Percentiles rank a stretch among this genome's conserved stretches.
These are phyloP conservation scores for Dissoconium aciculare DNA, from an alignment of 2,329 filamentous ascomycete species.

Conservation along the genomic window DNA sequence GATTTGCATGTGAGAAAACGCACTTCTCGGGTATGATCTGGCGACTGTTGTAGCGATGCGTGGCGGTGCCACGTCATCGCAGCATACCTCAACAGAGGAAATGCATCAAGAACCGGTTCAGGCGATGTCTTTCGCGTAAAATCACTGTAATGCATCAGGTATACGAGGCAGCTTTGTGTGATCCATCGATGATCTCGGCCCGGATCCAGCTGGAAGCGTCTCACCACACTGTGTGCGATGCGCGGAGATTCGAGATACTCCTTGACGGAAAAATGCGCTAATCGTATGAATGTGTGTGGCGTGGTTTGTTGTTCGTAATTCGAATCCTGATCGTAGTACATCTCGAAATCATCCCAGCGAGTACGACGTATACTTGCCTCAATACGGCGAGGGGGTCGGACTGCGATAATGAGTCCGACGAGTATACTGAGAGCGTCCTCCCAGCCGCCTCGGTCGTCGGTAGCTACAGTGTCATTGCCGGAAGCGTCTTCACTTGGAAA, in stretches of 20 bases:
- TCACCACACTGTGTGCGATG: slow-evolving; percentile 4
- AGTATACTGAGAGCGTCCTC: slow-evolving; percentile 8
- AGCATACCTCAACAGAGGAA: slow-evolving; percentile 10
- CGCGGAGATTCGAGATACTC: slow-evolving; percentile 10
- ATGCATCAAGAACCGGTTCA: slow-evolving; percentile 5
- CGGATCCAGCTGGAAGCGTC: slow-evolving; percentile 5
- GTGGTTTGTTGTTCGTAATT: slow-evolving; percentile 1
- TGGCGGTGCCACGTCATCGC: slow-evolving; percentile 9
- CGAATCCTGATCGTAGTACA: slow-evolving; percentile 1
- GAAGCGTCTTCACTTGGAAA: slow-evolving; percentile 5
- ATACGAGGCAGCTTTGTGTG: slow-evolving; percentile 8
- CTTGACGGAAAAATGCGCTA: slow-evolving; percentile 12
- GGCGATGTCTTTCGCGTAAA: slow-evolving; percentile 5
- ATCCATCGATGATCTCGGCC: slow-evolving; percentile 4
- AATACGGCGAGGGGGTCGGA: background rate
- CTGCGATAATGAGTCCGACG: slow-evolving; percentile 5
- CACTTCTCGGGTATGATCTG: slow-evolving; percentile 3
- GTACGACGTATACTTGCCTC: background rate
- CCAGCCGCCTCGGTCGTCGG: slow-evolving; percentile 5
- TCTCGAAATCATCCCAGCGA: background rate
- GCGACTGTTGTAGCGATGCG: slow-evolving; percentile 4
- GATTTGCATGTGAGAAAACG: slow-evolving; percentile 1
- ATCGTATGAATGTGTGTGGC: slow-evolving; percentile 6
- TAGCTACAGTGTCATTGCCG: slow-evolving; percentile 4
- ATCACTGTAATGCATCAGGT: slow-evolving; percentile 8